A percentile compares a stretch with the other conserved stretches of the same genome.
Evolutionary conservation across 495 filamentous ascomycete species (phyloP).

Genomic region (Neurospora sp.): DNA sequence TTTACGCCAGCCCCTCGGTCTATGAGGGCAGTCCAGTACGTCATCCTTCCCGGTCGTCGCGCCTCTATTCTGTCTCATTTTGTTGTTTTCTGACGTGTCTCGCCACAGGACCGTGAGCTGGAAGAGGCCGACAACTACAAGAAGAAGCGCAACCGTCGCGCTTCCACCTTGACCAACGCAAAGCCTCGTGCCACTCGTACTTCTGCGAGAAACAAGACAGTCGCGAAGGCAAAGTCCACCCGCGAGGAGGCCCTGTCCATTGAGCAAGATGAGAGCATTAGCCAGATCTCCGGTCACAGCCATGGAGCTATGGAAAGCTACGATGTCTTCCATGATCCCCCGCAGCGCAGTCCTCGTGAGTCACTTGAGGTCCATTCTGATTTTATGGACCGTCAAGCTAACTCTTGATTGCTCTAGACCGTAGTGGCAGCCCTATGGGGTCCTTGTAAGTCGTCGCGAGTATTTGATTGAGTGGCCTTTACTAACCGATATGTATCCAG

Average conservation of each 20-base stretch:
- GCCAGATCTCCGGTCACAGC: slow-evolving; percentile 4
- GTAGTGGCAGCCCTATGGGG: slow-evolving; percentile 18
- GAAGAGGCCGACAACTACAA: slow-evolving; percentile 11
- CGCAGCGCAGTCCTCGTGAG: slow-evolving; percentile 20
- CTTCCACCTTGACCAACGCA: neutral
- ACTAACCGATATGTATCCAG: slow-evolving; percentile 6
- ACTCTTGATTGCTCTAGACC: slow-evolving; percentile 10
- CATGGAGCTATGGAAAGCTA: slow-evolving; percentile 15
- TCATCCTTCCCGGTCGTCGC: neutral
- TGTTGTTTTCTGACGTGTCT: neutral
- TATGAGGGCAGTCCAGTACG: slow-evolving; percentile 36
- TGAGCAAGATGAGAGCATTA: slow-evolving; percentile 3
- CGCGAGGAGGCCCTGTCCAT: neutral
- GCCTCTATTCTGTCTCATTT: neutral
- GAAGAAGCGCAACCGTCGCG: slow-evolving; percentile 19
- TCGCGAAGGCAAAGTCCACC: neutral
- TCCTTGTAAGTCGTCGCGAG: slow-evolving; percentile 3
- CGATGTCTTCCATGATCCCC: slow-evolving; percentile 24
- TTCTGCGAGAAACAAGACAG: slow-evolving; percentile 8
- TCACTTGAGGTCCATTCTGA: neutral
- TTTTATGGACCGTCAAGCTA: neutral
- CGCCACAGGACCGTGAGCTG: slow-evolving; percentile 14
- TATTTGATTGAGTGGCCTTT: neutral
- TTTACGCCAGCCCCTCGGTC: slow-evolving; percentile 39
- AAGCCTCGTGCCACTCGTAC: slow-evolving; percentile 6